Percentiles rank a stretch among this genome's conserved stretches.
These are phyloP conservation scores for Wickerhamiella shivajii DNA, from an alignment of 805 yeast species.

Conservation along the genomic window DNA sequence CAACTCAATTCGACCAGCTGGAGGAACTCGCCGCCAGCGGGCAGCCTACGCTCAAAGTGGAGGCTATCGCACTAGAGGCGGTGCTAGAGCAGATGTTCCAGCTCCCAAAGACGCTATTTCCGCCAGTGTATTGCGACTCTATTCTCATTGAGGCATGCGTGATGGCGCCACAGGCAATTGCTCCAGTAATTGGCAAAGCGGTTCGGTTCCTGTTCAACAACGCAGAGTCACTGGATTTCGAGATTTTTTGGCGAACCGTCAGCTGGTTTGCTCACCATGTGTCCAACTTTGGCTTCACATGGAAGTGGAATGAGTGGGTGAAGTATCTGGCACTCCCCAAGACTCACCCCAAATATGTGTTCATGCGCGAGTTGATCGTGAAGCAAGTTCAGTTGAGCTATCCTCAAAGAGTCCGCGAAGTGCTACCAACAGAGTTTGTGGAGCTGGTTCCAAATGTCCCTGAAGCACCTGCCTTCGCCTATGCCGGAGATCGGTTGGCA, in stretches of 20 bases:
- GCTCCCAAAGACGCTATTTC: slow-evolving; percentile 52
- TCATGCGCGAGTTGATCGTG: slow-evolving; percentile 62
- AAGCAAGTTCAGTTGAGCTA: slow-evolving; percentile 80
- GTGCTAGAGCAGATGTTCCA: slow-evolving; percentile 64
- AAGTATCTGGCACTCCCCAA: slow-evolving; percentile 28
- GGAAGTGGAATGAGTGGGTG: slow-evolving; percentile 98
- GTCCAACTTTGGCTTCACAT: slow-evolving; percentile 83
- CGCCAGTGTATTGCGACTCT: slow-evolving; percentile 67
- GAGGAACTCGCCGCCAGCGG: slow-evolving; percentile 25
- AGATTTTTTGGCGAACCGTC: slow-evolving; percentile 52
- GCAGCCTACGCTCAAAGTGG: slow-evolving; percentile 72
- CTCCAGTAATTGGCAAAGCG: slow-evolving; percentile 90
- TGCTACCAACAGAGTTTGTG: slow-evolving; percentile 43
- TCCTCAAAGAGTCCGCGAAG: slow-evolving; percentile 50
- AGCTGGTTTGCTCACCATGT: slow-evolving; percentile 92
- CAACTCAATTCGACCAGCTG: slow-evolving; percentile 63
- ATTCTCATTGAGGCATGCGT: slow-evolving; percentile 77
- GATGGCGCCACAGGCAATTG: slow-evolving; percentile 67
- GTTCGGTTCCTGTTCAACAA: slow-evolving; percentile 66
- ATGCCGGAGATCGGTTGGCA: slow-evolving; percentile 27
- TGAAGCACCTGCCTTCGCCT: slow-evolving; percentile 29
- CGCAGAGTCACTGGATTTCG: slow-evolving; percentile 56
- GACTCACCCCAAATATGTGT: slow-evolving; percentile 59
- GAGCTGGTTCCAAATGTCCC: slow-evolving; percentile 29
- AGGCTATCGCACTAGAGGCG: slow-evolving; percentile 76